These are phyloP conservation scores for Clarkia xantiana DNA, from an alignment of 345 rosid species.

Conservation along the genomic window DNA sequence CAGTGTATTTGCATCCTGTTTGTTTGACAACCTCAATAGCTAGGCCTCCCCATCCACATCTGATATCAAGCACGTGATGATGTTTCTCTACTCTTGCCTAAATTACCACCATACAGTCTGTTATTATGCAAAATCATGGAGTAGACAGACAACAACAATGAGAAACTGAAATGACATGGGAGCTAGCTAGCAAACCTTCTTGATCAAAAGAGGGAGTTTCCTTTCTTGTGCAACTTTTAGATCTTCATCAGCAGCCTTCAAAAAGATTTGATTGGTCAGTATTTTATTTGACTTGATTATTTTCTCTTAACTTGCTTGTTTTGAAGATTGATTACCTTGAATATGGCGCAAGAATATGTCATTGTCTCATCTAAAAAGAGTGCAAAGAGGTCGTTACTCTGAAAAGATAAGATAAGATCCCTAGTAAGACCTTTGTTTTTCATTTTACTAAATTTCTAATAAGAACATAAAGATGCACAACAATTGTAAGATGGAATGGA, in stretches of 20 bases:
- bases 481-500: background rate
- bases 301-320: too few species aligned
- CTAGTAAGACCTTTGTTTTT: background rate
- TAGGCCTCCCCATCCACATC: constrained; percentile 88
- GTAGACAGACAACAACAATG: too few species aligned
- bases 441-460: too few species aligned
- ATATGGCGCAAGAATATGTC: constrained; percentile 76
- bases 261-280: background rate
- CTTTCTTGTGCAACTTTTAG: constrained; percentile 63
- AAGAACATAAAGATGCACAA: too few species aligned
- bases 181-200: constrained; percentile 43
- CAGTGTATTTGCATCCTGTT: constrained; percentile 83
- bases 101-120: too few species aligned
- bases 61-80: constrained; percentile 73
- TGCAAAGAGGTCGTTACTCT: constrained; percentile 79
- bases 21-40: constrained; percentile 74
- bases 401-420: background rate
- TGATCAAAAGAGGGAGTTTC: constrained; percentile 53
- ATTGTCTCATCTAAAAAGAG: constrained; percentile 76
- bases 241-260: constrained; percentile 51
- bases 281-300: too few species aligned
- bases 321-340: constrained; percentile 44
- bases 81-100: constrained; percentile 45
- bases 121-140: too few species aligned
- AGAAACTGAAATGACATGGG: background rate